Conservation (phyloP, 2,329 filamentous ascomycete genomes). For the Colletotrichum simmondsii region DNA sequence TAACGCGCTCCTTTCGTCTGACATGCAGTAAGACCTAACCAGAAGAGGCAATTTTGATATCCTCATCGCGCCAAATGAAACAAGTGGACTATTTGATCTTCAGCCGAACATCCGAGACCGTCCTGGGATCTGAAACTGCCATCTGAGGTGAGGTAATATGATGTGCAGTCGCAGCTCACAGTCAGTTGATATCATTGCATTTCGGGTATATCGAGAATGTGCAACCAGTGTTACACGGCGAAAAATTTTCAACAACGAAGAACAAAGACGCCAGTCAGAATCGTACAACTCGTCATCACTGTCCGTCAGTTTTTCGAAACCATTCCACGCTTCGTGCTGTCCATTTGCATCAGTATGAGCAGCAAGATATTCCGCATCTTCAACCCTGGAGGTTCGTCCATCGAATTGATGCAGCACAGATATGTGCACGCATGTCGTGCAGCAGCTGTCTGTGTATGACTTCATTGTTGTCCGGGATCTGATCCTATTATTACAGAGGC, state of each 20-base stretch:
- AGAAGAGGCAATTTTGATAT: conserved; percentile 11
- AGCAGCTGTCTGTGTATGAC: background rate
- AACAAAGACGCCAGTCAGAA: too few species aligned
- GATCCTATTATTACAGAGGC: conserved; percentile 25
- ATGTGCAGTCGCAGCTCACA: too few species aligned
- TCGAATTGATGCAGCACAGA: too few species aligned
- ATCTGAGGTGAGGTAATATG: background rate
- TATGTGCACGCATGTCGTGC: too few species aligned
- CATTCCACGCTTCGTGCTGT: too few species aligned
- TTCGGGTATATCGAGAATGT: too few species aligned
- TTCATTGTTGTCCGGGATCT: too few species aligned
- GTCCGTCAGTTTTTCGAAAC: too few species aligned
- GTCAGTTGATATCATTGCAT: too few species aligned
- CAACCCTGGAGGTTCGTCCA: conserved; percentile 42
- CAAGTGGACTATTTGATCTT: background rate
- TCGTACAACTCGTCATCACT: too few species aligned
- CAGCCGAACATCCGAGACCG: conserved; percentile 7
- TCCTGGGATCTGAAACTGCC: background rate
- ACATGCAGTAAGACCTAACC: background rate
- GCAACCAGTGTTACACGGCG: too few species aligned
- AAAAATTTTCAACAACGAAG: too few species aligned
- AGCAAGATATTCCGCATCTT: conserved; percentile 46
- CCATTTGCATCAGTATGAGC: background rate
- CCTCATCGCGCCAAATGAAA: conserved; percentile 24
- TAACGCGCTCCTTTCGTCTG: background rate